phyloP scores from a whole-genome alignment of 2,329 filamentous ascomycete genomes.

The Tolypocladium sp. region DNA sequence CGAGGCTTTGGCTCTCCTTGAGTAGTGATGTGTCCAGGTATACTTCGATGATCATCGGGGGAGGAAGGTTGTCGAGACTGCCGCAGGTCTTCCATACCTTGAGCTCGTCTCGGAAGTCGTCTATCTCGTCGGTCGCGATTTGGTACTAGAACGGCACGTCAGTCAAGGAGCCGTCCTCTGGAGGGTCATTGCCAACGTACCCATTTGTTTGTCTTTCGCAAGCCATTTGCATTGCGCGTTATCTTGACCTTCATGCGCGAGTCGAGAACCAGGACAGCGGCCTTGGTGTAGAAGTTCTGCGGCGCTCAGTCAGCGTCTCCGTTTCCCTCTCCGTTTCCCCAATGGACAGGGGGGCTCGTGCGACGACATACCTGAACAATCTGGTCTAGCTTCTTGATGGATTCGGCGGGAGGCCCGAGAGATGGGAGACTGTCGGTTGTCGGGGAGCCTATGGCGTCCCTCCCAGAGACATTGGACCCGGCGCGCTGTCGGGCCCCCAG shows the following conservation, averaged over 20 bases:
- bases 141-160: conserved; percentile 60
- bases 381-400: conserved; percentile 76
- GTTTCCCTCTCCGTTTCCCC: not conserved
- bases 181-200: conserved; percentile 33
- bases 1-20: conserved; percentile 76
- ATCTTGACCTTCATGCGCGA: conserved; percentile 64
- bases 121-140: conserved; percentile 86
- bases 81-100: conserved; percentile 74
- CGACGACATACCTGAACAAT: conserved; percentile 65
- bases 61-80: conserved; percentile 66
- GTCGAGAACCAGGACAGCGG: conserved; percentile 73
- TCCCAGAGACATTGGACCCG: conserved; percentile 31
- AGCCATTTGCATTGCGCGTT: conserved; percentile 29
- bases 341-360: not conserved
- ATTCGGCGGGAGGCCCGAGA: conserved; percentile 51
- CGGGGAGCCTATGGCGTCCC: conserved; percentile 36
- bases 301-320: not conserved
- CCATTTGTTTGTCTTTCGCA: conserved; percentile 73
- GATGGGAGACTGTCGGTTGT: conserved; percentile 34
- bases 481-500: conserved; percentile 30
- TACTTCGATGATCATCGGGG: conserved; percentile 80
- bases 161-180: conserved; percentile 3
- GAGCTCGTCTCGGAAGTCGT: conserved; percentile 75
- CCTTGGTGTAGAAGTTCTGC: conserved; percentile 88
- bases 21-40: conserved; percentile 75